Evolutionary conservation across 1,139 yeast species (phyloP), one percentile per base, ranked within the genome.

Genomic region (Yamadazyma spencermartinsiae): DNA sequence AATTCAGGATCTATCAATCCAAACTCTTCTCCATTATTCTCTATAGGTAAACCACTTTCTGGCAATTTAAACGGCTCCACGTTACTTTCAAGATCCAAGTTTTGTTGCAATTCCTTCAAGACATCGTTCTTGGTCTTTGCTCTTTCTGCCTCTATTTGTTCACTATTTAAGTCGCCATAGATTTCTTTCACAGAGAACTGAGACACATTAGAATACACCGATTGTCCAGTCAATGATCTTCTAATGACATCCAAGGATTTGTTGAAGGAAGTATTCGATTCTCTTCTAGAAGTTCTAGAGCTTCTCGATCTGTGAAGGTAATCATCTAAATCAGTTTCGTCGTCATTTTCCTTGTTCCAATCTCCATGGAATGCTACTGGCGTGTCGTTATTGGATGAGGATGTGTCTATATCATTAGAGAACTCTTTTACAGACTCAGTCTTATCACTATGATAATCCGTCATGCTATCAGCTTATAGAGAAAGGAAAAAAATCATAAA

Each of bases 1-100:
- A 71, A 59, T 48, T 71, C 75, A 1, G 75, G 76, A 39, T 71
- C 76, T 3, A 68, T 58, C 9, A 51, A 42, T 27, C 55, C 52
- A 44, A 66, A 68, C 40, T 68, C 72, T 36, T 63, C 65, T 2
- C 74, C 75, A 37, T 59, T 58, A 32, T 64, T 54, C 31, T 59
- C 60, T 16, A 65, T 55, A 6, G 67, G 63, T 13, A 65, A 49
- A 3, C 57, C 53, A 34, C 51, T 45, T 41, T 54, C 59, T 2
- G 53, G 54, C 21, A 49, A 17, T 14, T 35, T 39, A 23, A 48
- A 48, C 3, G 53, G 53, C 21, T 39, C 49, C 3, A 42, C 30
- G 9, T 37, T 37, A 12, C 29, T 36, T 8, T 36, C 40, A 10
- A 35, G 34, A 21, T 39, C 34, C 14, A 48, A 34, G 21, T 48